Conservation (phyloP, 2,329 filamentous ascomycete genomes). For the Fusarium concolor region DNA sequence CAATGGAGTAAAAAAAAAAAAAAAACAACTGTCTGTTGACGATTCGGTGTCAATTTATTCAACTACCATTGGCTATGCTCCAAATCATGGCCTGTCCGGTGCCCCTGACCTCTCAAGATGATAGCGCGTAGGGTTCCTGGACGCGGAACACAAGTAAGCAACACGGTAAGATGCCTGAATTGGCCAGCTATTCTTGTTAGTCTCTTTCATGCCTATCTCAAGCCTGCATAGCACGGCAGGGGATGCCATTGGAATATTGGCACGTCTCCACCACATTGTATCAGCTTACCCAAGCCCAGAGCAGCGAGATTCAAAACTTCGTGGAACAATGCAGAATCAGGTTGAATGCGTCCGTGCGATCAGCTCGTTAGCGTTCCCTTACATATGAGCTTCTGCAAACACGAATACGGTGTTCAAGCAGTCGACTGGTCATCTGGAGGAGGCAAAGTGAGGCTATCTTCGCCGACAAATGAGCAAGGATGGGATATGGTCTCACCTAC, state of each 20-base stretch:
- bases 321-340: not conserved
- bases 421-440: not conserved
- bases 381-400: not conserved
- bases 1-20: too few relatives aligned
- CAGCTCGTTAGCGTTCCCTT: too few relatives aligned
- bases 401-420: not conserved
- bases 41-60: too few relatives aligned
- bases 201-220: not conserved
- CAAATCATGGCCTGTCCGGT: too few relatives aligned
- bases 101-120: too few relatives aligned
- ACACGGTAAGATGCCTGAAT: not conserved
- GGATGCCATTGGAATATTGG: not conserved
- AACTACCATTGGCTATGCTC: too few relatives aligned
- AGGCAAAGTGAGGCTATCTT: not conserved
- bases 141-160: too few relatives aligned
- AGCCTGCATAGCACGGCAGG: not conserved
- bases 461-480: too few relatives aligned
- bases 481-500: too few relatives aligned
- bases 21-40: too few relatives aligned
- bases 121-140: too few relatives aligned
- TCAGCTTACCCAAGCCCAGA: too few relatives aligned
- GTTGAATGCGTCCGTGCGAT: not conserved
- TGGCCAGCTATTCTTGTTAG: not conserved
- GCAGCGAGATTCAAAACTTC: not conserved
- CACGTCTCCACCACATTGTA: not conserved